Conservation (phyloP, 495 filamentous ascomycete genomes). For the Daldinia grandis region DNA sequence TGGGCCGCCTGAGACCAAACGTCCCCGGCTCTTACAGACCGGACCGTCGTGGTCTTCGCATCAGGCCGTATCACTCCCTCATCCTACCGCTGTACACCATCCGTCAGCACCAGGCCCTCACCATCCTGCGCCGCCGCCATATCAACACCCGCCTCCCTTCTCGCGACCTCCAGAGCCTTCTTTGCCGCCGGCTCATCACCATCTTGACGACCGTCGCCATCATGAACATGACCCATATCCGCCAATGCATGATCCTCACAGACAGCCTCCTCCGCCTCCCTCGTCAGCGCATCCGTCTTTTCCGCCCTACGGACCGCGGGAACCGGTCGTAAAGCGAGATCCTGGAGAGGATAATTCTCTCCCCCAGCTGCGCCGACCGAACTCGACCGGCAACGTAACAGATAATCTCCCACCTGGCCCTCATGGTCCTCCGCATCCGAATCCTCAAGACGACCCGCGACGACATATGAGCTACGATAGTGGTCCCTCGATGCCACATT, state of each 20-base stretch:
- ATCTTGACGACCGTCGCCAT: constrained; percentile 58
- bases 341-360: constrained; percentile 56
- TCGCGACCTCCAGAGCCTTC: constrained; percentile 52
- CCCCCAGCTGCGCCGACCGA: constrained; percentile 54
- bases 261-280: constrained; percentile 51
- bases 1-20: constrained; percentile 58
- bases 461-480: constrained; percentile 59
- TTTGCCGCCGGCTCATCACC: constrained; percentile 46
- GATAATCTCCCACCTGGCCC: constrained; percentile 50
- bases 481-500: constrained; percentile 50
- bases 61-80: constrained; percentile 56
- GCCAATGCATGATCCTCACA: constrained; percentile 60
- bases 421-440: constrained; percentile 46
- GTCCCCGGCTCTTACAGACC: constrained; percentile 55
- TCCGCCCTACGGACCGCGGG: constrained; percentile 50
- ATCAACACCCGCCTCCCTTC: constrained; percentile 53
- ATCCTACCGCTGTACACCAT: constrained; percentile 54
- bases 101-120: constrained; percentile 49
- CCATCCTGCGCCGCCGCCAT: constrained; percentile 52
- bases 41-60: constrained; percentile 56
- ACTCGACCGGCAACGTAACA: constrained; percentile 52
- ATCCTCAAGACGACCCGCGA: constrained; percentile 50
- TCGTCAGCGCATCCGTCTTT: constrained; percentile 57
- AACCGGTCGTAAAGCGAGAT: constrained; percentile 61
- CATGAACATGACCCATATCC: constrained; percentile 59